Evolutionary conservation across 805 yeast species (phyloP).

Genomic region (Candida pseudoglaebosa): DNA sequence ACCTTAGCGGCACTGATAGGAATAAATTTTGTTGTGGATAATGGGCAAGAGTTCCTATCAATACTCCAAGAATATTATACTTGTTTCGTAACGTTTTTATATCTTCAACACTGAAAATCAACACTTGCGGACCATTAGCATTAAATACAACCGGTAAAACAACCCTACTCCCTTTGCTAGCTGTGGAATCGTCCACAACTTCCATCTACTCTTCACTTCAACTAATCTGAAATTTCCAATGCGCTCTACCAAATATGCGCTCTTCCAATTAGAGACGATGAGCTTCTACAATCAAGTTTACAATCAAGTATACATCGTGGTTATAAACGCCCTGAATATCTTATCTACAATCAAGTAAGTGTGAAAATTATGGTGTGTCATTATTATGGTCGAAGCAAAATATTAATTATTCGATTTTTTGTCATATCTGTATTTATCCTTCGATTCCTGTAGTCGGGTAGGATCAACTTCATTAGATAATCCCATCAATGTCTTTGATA

Average conservation of each 20-base stretch:
- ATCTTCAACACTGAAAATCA: slow-evolving; percentile 56
- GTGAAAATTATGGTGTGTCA: too few species aligned
- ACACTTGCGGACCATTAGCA: slow-evolving; percentile 26
- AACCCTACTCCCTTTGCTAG: not conserved
- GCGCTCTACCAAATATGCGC: too few species aligned
- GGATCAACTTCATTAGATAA: slow-evolving; percentile 78
- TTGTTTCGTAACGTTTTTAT: slow-evolving; percentile 50
- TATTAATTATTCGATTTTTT: not conserved
- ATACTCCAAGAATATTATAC: slow-evolving; percentile 68
- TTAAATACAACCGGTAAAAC: slow-evolving; percentile 9
- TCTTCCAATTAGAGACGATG: too few species aligned
- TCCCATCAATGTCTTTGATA: slow-evolving; percentile 79
- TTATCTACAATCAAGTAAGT: too few species aligned
- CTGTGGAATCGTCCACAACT: not conserved
- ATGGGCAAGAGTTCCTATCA: slow-evolving; percentile 77
- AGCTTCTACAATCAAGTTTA: too few species aligned
- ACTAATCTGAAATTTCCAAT: slow-evolving; percentile 1
- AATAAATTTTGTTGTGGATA: slow-evolving; percentile 95
- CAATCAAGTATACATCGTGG: too few species aligned
- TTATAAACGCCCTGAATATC: too few species aligned
- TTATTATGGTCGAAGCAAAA: too few species aligned
- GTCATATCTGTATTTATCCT: slow-evolving; percentile 57
- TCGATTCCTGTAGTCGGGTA: slow-evolving; percentile 49
- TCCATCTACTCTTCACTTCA: not conserved
- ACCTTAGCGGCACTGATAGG: slow-evolving; percentile 74